Evolutionary conservation across 2,329 filamentous ascomycete species (phyloP), one percentile per base, ranked within the genome.

Genomic region (Diplocarpon mali): DNA sequence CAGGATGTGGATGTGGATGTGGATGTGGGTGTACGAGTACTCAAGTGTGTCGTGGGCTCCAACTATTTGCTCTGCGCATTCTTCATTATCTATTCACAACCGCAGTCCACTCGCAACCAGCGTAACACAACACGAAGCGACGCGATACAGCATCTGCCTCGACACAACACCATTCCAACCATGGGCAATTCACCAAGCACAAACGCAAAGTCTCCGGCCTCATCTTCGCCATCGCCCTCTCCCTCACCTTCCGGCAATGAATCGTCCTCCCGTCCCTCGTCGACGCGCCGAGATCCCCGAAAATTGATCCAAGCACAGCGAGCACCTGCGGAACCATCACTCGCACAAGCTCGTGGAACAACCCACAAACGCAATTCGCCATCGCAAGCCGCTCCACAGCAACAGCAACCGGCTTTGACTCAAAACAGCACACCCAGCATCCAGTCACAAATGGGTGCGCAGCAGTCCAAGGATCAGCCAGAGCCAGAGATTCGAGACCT

Each of bases 311-410:
- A 76, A 53, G 66, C 69, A 50, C 72, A 75, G 53, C 69, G 59
- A 55, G 76, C 73, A 44, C 75, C 76, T 39, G 77, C 77, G 47
- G 77, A 80, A 64, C 70, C 73, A 42, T 79, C 77, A 40, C 69
- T 76, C 50, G 71, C 76, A 52, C 75, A 77, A 62, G 76, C 76
- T 43, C 57, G 57, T 50, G 60, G 60, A 48, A 58, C 57, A 9
- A 60, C 56, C 37, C 30, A 32, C 30, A 44, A 53, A 37, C 54
- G 57, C 39, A 51, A 53, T 39, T 48, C 46, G 27, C 15, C 10
- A n/a, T 53, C 54, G 12, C 46, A 49, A 29, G 35, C 51, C 24
- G 17, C 42, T 34, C 36, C 43, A 32, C 30, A 12, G 4, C 30
- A 3, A 32, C 36, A 44, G 17, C 42, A 42, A 24, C 12, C 38